These are phyloP conservation scores for Suillus ampliporus DNA, from an alignment of 768 basidiomycete genomes.

Conservation along the genomic window DNA sequence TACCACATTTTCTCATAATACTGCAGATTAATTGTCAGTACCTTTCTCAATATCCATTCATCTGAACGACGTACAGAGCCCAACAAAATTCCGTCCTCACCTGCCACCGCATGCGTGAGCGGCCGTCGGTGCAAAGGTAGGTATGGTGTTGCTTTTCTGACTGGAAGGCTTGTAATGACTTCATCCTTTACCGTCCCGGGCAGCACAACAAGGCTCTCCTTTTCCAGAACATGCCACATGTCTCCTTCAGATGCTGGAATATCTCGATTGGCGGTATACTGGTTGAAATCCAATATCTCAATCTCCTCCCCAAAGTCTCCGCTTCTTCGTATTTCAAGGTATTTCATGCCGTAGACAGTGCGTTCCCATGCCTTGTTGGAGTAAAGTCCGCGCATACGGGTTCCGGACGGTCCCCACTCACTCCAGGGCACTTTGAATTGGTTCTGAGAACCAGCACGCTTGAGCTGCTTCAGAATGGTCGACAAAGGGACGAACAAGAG, in stretches of 20 bases:
- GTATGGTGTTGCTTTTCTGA: not conserved
- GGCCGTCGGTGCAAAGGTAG: not conserved
- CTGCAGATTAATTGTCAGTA: not conserved
- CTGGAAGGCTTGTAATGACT: not conserved
- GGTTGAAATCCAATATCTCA: not conserved
- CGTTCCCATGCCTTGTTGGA: not conserved
- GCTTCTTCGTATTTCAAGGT: not conserved
- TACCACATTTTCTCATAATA: not conserved
- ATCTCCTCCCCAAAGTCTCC: not conserved
- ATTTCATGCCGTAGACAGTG: not conserved
- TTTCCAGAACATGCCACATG: not conserved
- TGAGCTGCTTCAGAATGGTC: not conserved
- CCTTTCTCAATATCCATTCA: not conserved
- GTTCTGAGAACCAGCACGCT: not conserved
- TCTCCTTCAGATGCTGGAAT: not conserved
- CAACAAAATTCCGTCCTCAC: no score
- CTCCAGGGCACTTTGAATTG: not conserved
- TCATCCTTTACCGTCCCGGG: not conserved
- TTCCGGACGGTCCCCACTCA: not conserved
- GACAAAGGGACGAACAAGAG: not conserved
- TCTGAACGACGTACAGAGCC: no score
- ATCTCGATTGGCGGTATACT: not conserved
- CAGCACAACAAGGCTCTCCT: not conserved
- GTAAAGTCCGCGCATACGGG: not conserved
- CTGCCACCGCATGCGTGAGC: not conserved